phyloP scores from a whole-genome alignment of 768 basidiomycete genomes.

The Russula lepida region DNA sequence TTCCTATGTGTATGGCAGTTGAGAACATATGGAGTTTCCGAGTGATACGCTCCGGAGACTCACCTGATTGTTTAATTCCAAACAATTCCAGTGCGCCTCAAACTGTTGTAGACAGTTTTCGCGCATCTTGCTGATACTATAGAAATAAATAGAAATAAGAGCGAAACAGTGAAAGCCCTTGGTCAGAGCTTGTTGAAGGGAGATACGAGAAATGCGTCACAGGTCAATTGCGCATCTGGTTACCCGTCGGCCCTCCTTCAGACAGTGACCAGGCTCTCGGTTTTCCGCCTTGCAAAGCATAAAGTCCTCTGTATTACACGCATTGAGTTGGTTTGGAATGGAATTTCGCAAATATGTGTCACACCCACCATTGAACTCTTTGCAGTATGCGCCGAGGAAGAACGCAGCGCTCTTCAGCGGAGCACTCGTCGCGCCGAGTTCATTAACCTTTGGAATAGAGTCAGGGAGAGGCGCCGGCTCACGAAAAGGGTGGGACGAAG shows the following conservation, averaged over 20 bases:
- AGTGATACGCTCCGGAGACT: slow-evolving; percentile 25
- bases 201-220: slow-evolving; percentile 42
- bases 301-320: slow-evolving; percentile 62
- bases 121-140: slow-evolving; percentile 85
- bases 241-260: slow-evolving; percentile 92
- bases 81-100: slow-evolving; percentile 87
- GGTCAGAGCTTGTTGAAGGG: not conserved
- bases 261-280: slow-evolving; percentile 82
- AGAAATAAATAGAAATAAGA: not conserved
- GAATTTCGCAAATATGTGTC: not conserved
- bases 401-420: slow-evolving; percentile 95
- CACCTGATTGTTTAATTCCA: slow-evolving; percentile 93
- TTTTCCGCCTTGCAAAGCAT: slow-evolving; percentile 97
- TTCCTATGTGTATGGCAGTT: slow-evolving; percentile 43
- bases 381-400: slow-evolving; percentile 94
- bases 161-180: not conserved
- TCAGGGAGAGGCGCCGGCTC: slow-evolving; percentile 61
- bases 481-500: slow-evolving; percentile 42
- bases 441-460: slow-evolving; percentile 68
- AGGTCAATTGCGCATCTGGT: slow-evolving; percentile 92
- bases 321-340: not conserved
- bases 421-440: slow-evolving; percentile 84
- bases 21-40: not conserved
- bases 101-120: slow-evolving; percentile 85
- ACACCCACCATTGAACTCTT: slow-evolving; percentile 85